Percentiles rank a stretch among this genome's conserved stretches.
phyloP scores from a whole-genome alignment of 306 rosid genomes.

The Vachellia collinsii region DNA sequence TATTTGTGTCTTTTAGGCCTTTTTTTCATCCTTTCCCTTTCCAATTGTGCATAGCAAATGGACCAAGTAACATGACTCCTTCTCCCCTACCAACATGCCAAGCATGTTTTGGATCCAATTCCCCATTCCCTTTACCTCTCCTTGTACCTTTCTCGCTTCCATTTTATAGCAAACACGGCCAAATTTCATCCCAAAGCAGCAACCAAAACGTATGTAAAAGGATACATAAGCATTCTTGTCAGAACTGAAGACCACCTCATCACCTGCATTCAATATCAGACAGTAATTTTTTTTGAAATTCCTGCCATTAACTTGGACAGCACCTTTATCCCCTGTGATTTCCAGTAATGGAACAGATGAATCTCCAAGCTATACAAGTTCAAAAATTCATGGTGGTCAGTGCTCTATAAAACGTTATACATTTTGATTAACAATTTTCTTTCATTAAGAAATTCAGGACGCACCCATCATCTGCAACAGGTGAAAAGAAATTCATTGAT shows the following conservation, averaged over 20 bases:
- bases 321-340: slow-evolving; percentile 71
- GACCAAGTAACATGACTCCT: background rate
- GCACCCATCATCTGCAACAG: slow-evolving; percentile 23
- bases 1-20: background rate
- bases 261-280: slow-evolving; percentile 73
- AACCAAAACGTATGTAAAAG: slow-evolving; percentile 49
- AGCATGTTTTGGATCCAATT: background rate
- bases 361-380: slow-evolving; percentile 62
- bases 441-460: background rate
- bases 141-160: background rate
- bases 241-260: slow-evolving; percentile 77
- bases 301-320: slow-evolving; percentile 79
- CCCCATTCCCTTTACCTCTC: background rate
- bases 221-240: slow-evolving; percentile 96
- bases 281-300: slow-evolving; percentile 51
- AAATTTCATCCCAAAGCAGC: background rate
- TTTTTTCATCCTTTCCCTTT: background rate
- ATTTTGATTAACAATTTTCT: slow-evolving; percentile 27
- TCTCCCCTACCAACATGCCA: background rate
- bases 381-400: slow-evolving; percentile 38
- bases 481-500: slow-evolving; percentile 10
- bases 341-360: slow-evolving; percentile 75
- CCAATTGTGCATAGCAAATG: background rate
- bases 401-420: slow-evolving; percentile 10
- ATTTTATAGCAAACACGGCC: background rate